Conservation (phyloP, 1,139 yeast species). For the Magnusiomyces ingens region DNA sequence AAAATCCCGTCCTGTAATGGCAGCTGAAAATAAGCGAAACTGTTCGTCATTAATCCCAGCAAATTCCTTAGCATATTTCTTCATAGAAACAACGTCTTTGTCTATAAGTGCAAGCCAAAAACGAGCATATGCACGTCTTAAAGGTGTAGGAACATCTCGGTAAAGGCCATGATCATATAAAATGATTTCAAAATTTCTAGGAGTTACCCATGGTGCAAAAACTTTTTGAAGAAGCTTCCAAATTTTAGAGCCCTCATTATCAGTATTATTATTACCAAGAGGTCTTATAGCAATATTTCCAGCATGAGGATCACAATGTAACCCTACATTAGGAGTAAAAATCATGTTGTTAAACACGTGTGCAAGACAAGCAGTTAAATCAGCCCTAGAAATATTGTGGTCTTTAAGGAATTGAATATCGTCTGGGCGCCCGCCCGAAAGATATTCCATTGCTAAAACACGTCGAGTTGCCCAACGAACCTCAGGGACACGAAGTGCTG, state of each 20-base stretch:
- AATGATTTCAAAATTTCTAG: constrained; percentile 74
- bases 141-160: constrained; percentile 68
- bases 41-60: constrained; percentile 78
- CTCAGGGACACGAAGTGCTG: constrained; percentile 76
- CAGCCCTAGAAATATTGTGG: constrained; percentile 62
- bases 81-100: constrained; percentile 59
- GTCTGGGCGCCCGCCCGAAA: constrained; percentile 78
- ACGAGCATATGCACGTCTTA: constrained; percentile 78
- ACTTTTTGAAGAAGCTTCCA: constrained; percentile 8
- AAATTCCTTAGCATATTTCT: constrained; percentile 62
- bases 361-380: constrained; percentile 78
- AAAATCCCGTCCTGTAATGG: constrained; percentile 84
- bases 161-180: constrained; percentile 94
- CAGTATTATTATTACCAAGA: constrained; percentile 8
- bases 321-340: constrained; percentile 82
- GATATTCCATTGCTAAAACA: constrained; percentile 78
- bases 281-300: constrained; percentile 83
- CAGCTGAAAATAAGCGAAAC: constrained; percentile 82
- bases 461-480: constrained; percentile 62
- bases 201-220: constrained; percentile 30
- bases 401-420: constrained; percentile 56
- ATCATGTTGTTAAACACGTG: constrained; percentile 94
- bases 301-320: constrained; percentile 98
- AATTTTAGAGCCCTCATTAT: too few relatives aligned
- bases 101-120: constrained; percentile 90